phyloP scores from a whole-genome alignment of 2,329 filamentous ascomycete genomes.

The Colletotrichum lini region DNA sequence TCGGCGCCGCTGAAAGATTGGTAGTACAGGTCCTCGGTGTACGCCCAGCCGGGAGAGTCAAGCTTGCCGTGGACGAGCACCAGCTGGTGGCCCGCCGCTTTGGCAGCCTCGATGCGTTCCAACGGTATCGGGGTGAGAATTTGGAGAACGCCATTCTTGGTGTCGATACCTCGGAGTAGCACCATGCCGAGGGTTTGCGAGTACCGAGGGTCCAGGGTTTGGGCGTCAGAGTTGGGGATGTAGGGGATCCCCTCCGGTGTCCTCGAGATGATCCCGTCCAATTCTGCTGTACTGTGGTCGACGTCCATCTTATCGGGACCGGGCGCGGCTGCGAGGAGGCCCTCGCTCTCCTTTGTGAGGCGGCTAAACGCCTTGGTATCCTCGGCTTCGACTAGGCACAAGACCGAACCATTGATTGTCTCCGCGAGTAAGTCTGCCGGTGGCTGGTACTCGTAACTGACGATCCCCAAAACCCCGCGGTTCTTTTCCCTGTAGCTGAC shows the following conservation, averaged over 20 bases:
- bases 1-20: conserved; percentile 47
- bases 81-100: conserved; percentile 61
- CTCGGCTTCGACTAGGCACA: conserved; percentile 77
- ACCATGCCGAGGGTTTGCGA: conserved; percentile 75
- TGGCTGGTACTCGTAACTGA: conserved; percentile 77
- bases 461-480: conserved; percentile 73
- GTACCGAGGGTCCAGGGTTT: conserved; percentile 71
- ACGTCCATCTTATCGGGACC: conserved; percentile 41
- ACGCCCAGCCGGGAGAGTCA: conserved; percentile 79
- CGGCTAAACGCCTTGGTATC: conserved; percentile 63
- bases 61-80: conserved; percentile 78
- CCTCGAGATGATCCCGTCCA: conserved; percentile 52
- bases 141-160: conserved; percentile 67
- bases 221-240: conserved; percentile 68
- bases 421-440: conserved; percentile 72
- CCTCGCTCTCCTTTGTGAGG: conserved; percentile 42
- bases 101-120: conserved; percentile 57
- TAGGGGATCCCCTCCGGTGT: conserved; percentile 73
- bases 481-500: conserved; percentile 69
- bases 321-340: conserved; percentile 5
- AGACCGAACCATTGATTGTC: conserved; percentile 78
- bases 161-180: conserved; percentile 79
- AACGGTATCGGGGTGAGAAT: conserved; percentile 73
- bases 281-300: conserved; percentile 23
- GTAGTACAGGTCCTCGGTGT: conserved; percentile 73